Conservation (phyloP, 2,329 filamentous ascomycete species). For the Paecilomyces variotii region DNA sequence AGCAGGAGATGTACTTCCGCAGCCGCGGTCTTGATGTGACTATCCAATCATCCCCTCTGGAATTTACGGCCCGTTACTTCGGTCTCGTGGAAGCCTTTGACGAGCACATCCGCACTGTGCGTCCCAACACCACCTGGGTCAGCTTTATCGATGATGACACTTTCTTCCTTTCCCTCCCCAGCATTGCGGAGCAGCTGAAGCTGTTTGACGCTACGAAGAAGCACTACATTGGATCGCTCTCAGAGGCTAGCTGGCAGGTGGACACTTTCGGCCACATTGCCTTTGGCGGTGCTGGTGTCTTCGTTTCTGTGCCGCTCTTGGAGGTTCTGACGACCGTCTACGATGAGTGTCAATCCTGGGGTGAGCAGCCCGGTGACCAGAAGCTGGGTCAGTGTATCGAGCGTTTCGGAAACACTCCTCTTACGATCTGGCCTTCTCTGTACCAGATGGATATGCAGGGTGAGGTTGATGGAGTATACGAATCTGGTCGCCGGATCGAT, state of each 20-base stretch:
- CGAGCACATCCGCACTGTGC: slow-evolving; percentile 29
- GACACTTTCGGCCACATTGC: slow-evolving; percentile 37
- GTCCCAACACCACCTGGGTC: slow-evolving; percentile 34
- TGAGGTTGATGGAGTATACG: slow-evolving; percentile 34
- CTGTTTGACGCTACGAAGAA: slow-evolving; percentile 31
- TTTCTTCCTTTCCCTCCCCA: slow-evolving; percentile 34
- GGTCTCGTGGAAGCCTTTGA: slow-evolving; percentile 34
- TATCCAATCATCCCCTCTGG: slow-evolving; percentile 30
- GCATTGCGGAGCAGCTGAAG: slow-evolving; percentile 31
- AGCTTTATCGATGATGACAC: slow-evolving; percentile 39
- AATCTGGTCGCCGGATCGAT: slow-evolving; percentile 36
- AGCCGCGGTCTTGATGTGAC: slow-evolving; percentile 34
- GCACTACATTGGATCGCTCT: slow-evolving; percentile 37
- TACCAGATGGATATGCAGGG: slow-evolving; percentile 39
- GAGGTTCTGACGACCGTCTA: slow-evolving; percentile 30
- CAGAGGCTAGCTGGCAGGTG: slow-evolving; percentile 37
- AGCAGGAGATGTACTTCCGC: slow-evolving; percentile 34
- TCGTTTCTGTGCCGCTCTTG: slow-evolving; percentile 34
- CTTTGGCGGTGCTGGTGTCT: slow-evolving; percentile 38
- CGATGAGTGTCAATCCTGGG: slow-evolving; percentile 35
- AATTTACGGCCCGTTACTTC: slow-evolving; percentile 37
- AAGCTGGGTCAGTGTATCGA: slow-evolving; percentile 37
- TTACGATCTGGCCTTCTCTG: slow-evolving; percentile 35
- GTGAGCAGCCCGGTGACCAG: slow-evolving; percentile 37
- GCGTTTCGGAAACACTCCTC: slow-evolving; percentile 28